Base-by-base conservation (phyloP, 768 basidiomycete species). In the Lepiota brunneoincarnata region DNA sequence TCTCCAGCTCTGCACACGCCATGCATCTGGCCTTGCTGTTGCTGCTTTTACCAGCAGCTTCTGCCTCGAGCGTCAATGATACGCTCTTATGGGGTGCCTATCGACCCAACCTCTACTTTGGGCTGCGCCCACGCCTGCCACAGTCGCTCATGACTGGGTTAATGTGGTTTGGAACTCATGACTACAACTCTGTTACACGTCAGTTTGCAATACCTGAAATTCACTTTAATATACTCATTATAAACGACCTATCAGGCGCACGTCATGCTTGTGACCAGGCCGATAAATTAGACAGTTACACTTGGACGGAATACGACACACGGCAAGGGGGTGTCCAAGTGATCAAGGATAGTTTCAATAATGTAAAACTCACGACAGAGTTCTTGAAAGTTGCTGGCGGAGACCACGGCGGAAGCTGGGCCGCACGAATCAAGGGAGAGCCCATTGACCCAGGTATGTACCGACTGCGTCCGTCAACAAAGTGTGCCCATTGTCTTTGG, bases 91-190 rank as follows among this genome's bases (percentile, higher is more conserved):
- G 91, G 91, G 92, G 93, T 1, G 75, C 89, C 0, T 97, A 93
- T 69, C 76, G 95, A 38, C 92, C 95, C 0, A 91, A 93, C 63
- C 79, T 97, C n/a, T 98, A 98, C 72, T 96, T 97, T 69, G 95
- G 95, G 17, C 75, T 97, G 41, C 75, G 91, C 45, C 91, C 95
- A 11, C 79, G 87, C 40, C 72, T 92, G 58, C 93, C 94, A 0
- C 83, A 91, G 61, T 92, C 91, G n/a, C 78, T 98, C 23, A 81
- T 94, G 84, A 92, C 90, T 2, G 95, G 95, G 11, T 80, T 98
- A 31, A 82, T 96, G 69, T 98, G 95, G 95, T 93, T 91, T 66
- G 91, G 94, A 26, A 86, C 91, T 6, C 85, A 91, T 36, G 81
- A 96, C 70, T 97, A 83, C 64, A 77, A 85, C 63, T 87, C 91